phyloP scores from a whole-genome alignment of 768 basidiomycete species.

The Leucocoprinus sp. region DNA sequence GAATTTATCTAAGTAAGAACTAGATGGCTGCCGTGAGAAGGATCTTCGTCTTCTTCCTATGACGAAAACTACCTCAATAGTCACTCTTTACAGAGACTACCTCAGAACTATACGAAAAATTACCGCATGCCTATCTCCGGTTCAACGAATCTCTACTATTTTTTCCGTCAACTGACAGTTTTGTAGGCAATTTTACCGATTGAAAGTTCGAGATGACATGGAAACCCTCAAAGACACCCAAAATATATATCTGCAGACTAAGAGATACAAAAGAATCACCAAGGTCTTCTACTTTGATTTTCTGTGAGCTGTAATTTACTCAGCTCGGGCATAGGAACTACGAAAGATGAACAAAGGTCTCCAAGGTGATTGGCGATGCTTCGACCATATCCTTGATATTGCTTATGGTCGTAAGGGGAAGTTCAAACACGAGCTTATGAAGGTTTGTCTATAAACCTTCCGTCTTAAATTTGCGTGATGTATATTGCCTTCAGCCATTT shows the following conservation, averaged over 20 bases:
- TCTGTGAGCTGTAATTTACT: background rate
- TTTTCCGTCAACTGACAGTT: constrained; percentile 6
- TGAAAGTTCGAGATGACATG: constrained; percentile 52
- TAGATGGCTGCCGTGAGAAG: background rate
- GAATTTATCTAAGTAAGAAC: background rate
- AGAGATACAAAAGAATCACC: constrained; percentile 40
- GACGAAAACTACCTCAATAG: constrained; percentile 12
- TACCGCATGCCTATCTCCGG: constrained; percentile 39
- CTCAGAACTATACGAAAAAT: constrained; percentile 30
- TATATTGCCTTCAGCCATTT: constrained; percentile 37
- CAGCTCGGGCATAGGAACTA: constrained; percentile 35
- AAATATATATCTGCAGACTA: constrained; percentile 21
- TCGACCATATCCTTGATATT: constrained; percentile 50
- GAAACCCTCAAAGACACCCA: constrained; percentile 34
- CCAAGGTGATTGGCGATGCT: constrained; percentile 37
- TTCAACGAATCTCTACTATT: constrained; percentile 14
- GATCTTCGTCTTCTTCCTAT: constrained; percentile 4
- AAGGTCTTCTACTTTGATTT: constrained; percentile 31
- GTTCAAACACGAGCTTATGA: constrained; percentile 57
- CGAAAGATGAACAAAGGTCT: constrained; percentile 48
- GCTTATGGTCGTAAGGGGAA: constrained; percentile 76
- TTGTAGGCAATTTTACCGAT: constrained; percentile 55
- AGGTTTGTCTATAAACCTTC: constrained; percentile 32
- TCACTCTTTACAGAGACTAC: constrained; percentile 33
- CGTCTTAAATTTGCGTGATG: constrained; percentile 1